Evolutionary conservation across 1,139 yeast genomes (phyloP).

Genomic region (Taphrina sp.): DNA sequence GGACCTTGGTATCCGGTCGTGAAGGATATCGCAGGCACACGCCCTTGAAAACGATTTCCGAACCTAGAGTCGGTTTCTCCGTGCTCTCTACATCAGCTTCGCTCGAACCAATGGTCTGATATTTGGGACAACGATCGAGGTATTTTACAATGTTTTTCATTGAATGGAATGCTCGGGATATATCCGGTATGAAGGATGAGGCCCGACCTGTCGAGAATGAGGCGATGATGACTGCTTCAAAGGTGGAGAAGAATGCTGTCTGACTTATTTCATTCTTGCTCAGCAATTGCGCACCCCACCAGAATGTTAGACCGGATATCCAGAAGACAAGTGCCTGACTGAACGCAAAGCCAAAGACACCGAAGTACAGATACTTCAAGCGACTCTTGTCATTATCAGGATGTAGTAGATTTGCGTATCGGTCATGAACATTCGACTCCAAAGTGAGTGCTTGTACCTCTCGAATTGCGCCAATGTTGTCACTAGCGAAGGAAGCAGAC

Average conservation of each 20-base stretch:
- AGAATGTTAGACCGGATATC: conserved; percentile 40
- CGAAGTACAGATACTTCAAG: conserved; percentile 52
- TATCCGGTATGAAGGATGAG: conserved; percentile 53
- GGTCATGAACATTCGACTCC: conserved; percentile 53
- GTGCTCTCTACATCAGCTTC: conserved; percentile 48
- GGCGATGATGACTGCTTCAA: conserved; percentile 47
- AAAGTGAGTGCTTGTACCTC: conserved; percentile 58
- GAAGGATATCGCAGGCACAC: conserved; percentile 80
- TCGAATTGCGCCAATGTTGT: conserved; percentile 51
- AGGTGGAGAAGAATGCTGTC: conserved; percentile 36
- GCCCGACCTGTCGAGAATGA: conserved; percentile 49
- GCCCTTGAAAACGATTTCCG: conserved; percentile 57
- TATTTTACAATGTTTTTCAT: conserved; percentile 53
- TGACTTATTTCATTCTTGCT: conserved; percentile 36
- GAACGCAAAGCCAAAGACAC: conserved; percentile 45
- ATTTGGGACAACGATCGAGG: conserved; percentile 50
- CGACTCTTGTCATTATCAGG: conserved; percentile 52
- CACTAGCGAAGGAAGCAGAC: conserved; percentile 53
- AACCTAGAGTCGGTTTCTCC: conserved; percentile 41
- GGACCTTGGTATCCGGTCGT: conserved; percentile 69
- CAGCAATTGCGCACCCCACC: conserved; percentile 41
- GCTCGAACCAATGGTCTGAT: conserved; percentile 51
- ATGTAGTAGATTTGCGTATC: conserved; percentile 53
- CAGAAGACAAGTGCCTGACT: conserved; percentile 40
- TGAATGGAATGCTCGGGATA: conserved; percentile 59